Evolutionary conservation across 2,329 filamentous ascomycete species (phyloP).

Genomic region (Corynespora cassiicola): DNA sequence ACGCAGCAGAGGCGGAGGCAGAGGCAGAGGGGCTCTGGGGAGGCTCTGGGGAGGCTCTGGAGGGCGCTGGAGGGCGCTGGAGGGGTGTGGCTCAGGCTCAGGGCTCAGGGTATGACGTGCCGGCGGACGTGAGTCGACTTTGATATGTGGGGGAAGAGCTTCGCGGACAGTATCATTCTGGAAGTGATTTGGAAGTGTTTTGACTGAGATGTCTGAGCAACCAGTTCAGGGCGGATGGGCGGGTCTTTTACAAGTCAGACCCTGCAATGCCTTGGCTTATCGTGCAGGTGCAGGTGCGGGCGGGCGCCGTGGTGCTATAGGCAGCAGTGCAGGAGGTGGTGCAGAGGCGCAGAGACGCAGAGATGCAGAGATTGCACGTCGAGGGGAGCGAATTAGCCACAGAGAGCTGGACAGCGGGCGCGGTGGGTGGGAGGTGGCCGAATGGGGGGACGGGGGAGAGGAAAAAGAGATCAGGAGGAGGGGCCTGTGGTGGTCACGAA

Average conservation of each 20-base stretch:
- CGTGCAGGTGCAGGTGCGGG: slow-evolving; percentile 38
- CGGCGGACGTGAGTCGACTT: slow-evolving; percentile 38
- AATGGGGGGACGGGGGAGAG: slow-evolving; percentile 32
- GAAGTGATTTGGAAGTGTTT: slow-evolving; percentile 35
- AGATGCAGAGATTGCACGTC: slow-evolving; percentile 41
- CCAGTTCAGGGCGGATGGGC: slow-evolving; percentile 39
- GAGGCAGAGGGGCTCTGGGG: too few species aligned
- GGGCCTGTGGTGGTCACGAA: slow-evolving; percentile 41
- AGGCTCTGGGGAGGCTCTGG: too few species aligned
- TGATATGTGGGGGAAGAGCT: slow-evolving; percentile 39
- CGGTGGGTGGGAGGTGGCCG: slow-evolving; percentile 34
- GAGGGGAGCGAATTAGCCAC: slow-evolving; percentile 43
- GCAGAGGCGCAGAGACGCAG: too few species aligned
- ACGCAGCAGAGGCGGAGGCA: too few species aligned
- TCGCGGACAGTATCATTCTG: slow-evolving; percentile 49
- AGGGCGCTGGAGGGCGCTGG: too few species aligned
- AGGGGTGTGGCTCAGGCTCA: too few species aligned
- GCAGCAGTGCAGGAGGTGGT: slow-evolving; percentile 50
- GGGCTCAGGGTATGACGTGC: slow-evolving; percentile 41
- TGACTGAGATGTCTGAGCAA: slow-evolving; percentile 40
- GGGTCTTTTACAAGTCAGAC: slow-evolving; percentile 46
- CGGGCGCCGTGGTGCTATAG: too few species aligned
- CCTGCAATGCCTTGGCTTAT: slow-evolving; percentile 48
- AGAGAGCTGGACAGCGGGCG: slow-evolving; percentile 36
- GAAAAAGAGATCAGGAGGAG: slow-evolving; percentile 34